A percentile compares a stretch with the other conserved stretches of the same genome.
Conservation (phyloP, 768 basidiomycete genomes). For the Auriscalpium vulgare region DNA sequence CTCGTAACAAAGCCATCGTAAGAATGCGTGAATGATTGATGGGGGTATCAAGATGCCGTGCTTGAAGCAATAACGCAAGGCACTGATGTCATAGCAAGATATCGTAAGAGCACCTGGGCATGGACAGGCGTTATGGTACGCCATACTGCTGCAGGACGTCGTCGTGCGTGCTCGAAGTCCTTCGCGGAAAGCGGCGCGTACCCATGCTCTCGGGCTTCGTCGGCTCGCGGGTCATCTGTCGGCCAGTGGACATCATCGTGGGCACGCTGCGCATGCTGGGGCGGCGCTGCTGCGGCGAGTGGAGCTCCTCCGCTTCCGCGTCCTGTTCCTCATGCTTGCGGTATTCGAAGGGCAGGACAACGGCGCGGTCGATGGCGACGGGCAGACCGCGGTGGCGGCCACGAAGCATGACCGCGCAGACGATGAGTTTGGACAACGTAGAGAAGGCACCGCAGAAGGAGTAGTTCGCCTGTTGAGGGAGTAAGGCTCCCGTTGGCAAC, state of each 20-base stretch:
- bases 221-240: background rate
- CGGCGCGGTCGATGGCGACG: conserved; percentile 81
- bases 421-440: conserved; percentile 79
- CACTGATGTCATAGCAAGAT: no score
- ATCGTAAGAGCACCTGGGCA: no score
- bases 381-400: conserved; percentile 87
- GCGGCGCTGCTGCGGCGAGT: background rate
- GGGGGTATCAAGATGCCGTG: no score
- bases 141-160: no score
- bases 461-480: conserved; percentile 55
- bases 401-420: conserved; percentile 87
- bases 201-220: no score
- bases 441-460: conserved; percentile 74
- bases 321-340: background rate
- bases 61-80: no score
- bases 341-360: conserved; percentile 70
- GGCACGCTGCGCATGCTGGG: background rate
- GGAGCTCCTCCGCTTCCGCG: background rate
- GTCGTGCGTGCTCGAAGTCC: no score
- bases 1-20: no score
- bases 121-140: no score
- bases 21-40: no score
- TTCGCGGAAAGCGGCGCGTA: no score
- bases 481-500: conserved; percentile 7
- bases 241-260: background rate